Evolutionary conservation across 1,139 yeast species (phyloP), one percentile per base, ranked within the genome.

Genomic region (Yamadazyma friedrichii): DNA sequence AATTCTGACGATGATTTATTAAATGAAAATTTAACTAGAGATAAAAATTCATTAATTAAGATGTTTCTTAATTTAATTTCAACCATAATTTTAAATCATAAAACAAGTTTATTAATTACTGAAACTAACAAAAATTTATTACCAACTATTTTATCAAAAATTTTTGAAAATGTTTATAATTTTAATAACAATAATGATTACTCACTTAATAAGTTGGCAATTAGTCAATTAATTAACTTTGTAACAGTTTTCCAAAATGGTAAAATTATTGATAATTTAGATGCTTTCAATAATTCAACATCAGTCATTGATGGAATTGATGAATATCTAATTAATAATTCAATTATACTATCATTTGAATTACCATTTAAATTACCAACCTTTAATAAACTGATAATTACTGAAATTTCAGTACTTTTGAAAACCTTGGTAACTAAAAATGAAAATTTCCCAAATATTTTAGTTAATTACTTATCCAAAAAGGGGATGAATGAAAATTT

Each of bases 31-130:
- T 61, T 78, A 35, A 70, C 78, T 41, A 70, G 85, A 50, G 89
- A 83, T 46, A 75, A 79, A 50, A 63, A 76, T 35, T 66, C 77
- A 30, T 68, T 91, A 54, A 83, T 86, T 50, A 83, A 82, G 52
- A 76, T 91, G 9, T 82, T 83, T 51, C 74, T 88, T 59, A 77
- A 80, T 29, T 78, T 91, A 50, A 56, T 93, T 35, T 78, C 83
- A 54, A 76, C 86, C 27, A 63, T 93, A 36, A 74, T 87, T 17
- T 76, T 85, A 49, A 94, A 93, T 62, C 85, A 87, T 54, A 80
- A 84, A 53, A 81, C 94, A 20, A 84, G 95, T 41, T 69, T 93
- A 44, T 77, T 93, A 56, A 67, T 88, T 39, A 78, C 88, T 1
- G 80, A 78, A 47, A 75, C 79, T 26, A 88, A 88, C 58, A 76